Evolutionary conservation across 73 alveolate species (phyloP).

Genomic region (Paraurostyla sp.): DNA sequence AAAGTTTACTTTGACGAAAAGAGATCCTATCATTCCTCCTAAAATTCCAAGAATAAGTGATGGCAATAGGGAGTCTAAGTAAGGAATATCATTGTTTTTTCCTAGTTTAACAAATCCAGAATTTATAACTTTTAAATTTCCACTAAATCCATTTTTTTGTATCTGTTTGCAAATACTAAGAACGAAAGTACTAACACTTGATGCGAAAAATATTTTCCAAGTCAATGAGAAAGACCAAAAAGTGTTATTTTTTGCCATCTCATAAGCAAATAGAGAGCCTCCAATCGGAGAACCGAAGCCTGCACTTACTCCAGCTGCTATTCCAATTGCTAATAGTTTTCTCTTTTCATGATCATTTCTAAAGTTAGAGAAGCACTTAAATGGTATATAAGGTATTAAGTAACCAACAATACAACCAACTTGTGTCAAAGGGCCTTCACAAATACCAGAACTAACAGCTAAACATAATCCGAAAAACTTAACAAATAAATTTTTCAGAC

Average conservation of each 20-base stretch:
- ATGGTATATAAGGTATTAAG: slow-evolving; percentile 32
- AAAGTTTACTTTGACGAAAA: slow-evolving; percentile 34
- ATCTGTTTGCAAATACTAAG: slow-evolving; percentile 10
- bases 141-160: background rate
- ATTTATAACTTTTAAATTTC: background rate
- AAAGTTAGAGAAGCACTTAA: slow-evolving; percentile 38
- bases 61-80: slow-evolving; percentile 22
- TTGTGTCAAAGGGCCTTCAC: slow-evolving; percentile 76
- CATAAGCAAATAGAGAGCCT: slow-evolving; percentile 74
- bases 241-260: slow-evolving; percentile 52
- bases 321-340: slow-evolving; percentile 66
- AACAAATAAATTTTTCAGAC: slow-evolving; percentile 42
- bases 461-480: slow-evolving; percentile 62
- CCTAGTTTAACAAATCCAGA: slow-evolving; percentile 53
- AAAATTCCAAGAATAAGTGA: slow-evolving; percentile 40
- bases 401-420: slow-evolving; percentile 69
- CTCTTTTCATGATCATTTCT: slow-evolving; percentile 70
- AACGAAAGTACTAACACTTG: slow-evolving; percentile 58
- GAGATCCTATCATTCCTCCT: slow-evolving; percentile 64
- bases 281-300: slow-evolving; percentile 78
- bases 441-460: slow-evolving; percentile 67
- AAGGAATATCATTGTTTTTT: background rate
- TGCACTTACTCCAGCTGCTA: slow-evolving; percentile 74
- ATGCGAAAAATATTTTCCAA: slow-evolving; percentile 65
- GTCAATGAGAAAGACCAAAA: slow-evolving; percentile 73